Evolutionary conservation across 495 filamentous ascomycete genomes (phyloP), one percentile per base, ranked within the genome.

Genomic region (Achaetomiella virescens): DNA sequence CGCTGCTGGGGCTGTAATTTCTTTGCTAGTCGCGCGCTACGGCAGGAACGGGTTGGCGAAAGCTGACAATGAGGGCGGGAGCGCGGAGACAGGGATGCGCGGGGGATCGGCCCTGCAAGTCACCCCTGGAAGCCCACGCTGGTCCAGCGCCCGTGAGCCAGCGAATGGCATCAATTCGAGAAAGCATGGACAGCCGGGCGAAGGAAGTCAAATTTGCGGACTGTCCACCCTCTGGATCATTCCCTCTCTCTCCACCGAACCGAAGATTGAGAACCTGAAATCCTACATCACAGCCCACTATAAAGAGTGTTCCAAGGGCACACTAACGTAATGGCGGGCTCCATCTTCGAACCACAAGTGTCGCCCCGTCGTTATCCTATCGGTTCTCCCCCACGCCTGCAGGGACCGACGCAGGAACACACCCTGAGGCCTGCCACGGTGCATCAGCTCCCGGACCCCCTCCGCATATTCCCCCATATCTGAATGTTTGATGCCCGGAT

Each of bases 1-100:
- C 17, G 44, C n/a, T 48, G 36, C 35, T 55, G 49, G 50, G 55
- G 43, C 27, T 35, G 59, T 44, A 62, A 63, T 63, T 63, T 65
- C 61, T 57, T 54, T 33, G 49, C 54, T 64, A 63, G 59, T 68
- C 66, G 67, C 66, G 67, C 67, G 67, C 66, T 66, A 65, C 61
- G 57, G 61, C 58, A 70, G 61, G 63, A 58, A 66, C 65, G 55
- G 43, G 44, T 54, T 31, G 38, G 36, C 40, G 54, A 48, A 52
- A 51, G 49, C 27, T 31, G 27, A 31, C 5, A 31, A 31, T 9
- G 27, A 54, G 22, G 8, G 52, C 14, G 41, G 31, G 52, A 54
- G 8, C 20, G 31, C 37, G 31, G 47, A 42, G 48, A 29, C 24
- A 31, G 41, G 38, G 46, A 54, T 47, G 36, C 10, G 18, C 20